Evolutionary conservation across 2,329 filamentous ascomycete species (phyloP).

Genomic region (Xylaria sp.): DNA sequence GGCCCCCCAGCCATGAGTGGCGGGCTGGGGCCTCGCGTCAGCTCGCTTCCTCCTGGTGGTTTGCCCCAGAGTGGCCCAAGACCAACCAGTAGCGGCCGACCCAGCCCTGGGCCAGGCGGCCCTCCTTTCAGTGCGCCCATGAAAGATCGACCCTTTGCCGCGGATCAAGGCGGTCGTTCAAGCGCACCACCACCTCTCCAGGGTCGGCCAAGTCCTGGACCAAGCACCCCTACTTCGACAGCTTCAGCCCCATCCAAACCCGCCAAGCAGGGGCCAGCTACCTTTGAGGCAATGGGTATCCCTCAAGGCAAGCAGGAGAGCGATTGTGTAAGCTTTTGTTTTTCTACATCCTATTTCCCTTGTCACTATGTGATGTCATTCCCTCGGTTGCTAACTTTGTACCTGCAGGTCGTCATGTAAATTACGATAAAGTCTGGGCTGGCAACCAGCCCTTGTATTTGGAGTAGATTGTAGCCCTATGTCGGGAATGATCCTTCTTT

Average conservation of each 20-base stretch:
- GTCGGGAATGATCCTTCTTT: constrained; percentile 12
- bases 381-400: constrained; percentile 13
- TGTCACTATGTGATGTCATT: not conserved
- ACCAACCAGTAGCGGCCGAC: constrained; percentile 40
- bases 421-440: not conserved
- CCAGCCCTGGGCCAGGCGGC: constrained; percentile 37
- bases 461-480: constrained; percentile 5
- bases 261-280: constrained; percentile 79
- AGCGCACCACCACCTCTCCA: constrained; percentile 52
- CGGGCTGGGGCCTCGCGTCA: constrained; percentile 43
- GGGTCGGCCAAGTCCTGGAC: constrained; percentile 46
- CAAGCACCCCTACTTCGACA: constrained; percentile 44
- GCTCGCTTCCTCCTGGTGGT: constrained; percentile 45
- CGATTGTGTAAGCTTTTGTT: constrained; percentile 80
- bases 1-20: constrained; percentile 47
- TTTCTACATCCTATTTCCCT: not conserved
- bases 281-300: constrained; percentile 98
- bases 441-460: constrained; percentile 6
- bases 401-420: constrained; percentile 33
- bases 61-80: constrained; percentile 47
- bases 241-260: constrained; percentile 53
- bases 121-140: constrained; percentile 30
- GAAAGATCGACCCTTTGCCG: constrained; percentile 44
- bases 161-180: constrained; percentile 48
- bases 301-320: constrained; percentile 83